Base-by-base conservation (phyloP, 148 eudicot genomes). In the Fagopyrum homotropicum region DNA sequence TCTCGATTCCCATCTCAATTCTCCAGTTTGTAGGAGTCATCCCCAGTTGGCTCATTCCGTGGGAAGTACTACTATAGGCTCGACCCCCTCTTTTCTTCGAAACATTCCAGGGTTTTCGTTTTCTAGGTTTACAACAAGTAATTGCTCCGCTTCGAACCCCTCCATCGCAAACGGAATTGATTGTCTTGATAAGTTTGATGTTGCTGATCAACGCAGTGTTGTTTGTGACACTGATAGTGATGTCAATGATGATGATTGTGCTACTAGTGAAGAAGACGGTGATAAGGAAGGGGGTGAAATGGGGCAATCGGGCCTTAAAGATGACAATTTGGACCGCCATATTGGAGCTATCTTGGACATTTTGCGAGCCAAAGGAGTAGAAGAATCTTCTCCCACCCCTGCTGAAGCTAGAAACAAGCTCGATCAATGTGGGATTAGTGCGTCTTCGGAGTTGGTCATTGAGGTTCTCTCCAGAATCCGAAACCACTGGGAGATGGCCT, bases 401-500 rank as follows among this genome's bases (percentile, higher is more conserved):
- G 48, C 78, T 46, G 77, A 83, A 63, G 81, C 81, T 35, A 89
- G 75, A 70, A 75, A 80, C 50, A 87, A 83, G 80, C 91, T 93
- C 14, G 89, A 88, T 57, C 74, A 87, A 55, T 93, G 91, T 83
- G 81, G 85, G 19, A 75, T 91, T 45, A 75, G 14, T 30, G 75
- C 82, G 12, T 85, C 91, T 16, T 50, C 85, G 5, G 89, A 82
- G 69, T 52, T 91, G 49, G 98, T 88, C 10, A 75, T 80, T 6
- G 85, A 81, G 81, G 88, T 91, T 75, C 88, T 93, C 70, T 77
- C 93, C 8, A 76, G 83, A 69, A 77, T 71, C 7, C 79, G 98
- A 6, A 89, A 89, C 75, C 86, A 89, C 77, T 93, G 98, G 97
- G 95, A 93, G 80, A 77, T 83, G 45, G 97, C 95, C 22, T 88